A percentile compares a stretch with the other conserved stretches of the same genome.
phyloP scores from a whole-genome alignment of 2,329 filamentous ascomycete genomes.

The Rutstroemia sp. region DNA sequence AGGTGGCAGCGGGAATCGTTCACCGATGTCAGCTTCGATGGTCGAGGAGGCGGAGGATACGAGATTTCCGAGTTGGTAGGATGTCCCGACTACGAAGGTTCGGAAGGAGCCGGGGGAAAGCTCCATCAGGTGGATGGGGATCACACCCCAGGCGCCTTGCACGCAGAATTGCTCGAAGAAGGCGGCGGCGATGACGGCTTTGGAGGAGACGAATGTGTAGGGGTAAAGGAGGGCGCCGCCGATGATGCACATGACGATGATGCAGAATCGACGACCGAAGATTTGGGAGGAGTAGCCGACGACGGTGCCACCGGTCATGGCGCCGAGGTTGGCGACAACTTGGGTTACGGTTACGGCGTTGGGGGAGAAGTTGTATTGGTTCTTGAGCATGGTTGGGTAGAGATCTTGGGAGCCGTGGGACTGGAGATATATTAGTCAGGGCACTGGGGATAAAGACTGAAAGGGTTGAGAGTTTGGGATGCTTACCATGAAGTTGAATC shows the following conservation, averaged over 20 bases:
- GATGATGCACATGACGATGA: constrained; percentile 54
- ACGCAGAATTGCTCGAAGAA: constrained; percentile 82
- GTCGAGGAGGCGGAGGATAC: constrained; percentile 65
- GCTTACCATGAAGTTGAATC: constrained; percentile 87
- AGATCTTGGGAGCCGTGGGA: constrained; percentile 38
- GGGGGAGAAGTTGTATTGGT: constrained; percentile 40
- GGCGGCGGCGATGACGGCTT: constrained; percentile 65
- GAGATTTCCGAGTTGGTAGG: constrained; percentile 71
- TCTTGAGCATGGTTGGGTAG: constrained; percentile 52
- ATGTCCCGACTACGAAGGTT: constrained; percentile 62
- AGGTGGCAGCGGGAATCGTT: constrained; percentile 64
- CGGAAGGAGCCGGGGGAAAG: constrained; percentile 63
- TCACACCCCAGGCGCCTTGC: constrained; percentile 69
- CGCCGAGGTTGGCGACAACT: constrained; percentile 65
- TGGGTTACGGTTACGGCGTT: constrained; percentile 57
- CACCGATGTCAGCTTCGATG: constrained; percentile 69
- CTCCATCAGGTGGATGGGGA: constrained; percentile 69
- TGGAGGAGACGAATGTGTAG: constrained; percentile 61
- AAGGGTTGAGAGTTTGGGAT: no score
- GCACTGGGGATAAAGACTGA: no score
- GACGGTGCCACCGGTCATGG: constrained; percentile 58
- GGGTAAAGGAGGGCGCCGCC: constrained; percentile 78
- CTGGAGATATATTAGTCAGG: no score
- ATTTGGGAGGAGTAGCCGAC: constrained; percentile 63
- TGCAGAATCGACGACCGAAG: constrained; percentile 61